Base-by-base conservation (phyloP, 139 green algal genomes). In the Coccomyxa sp. region DNA sequence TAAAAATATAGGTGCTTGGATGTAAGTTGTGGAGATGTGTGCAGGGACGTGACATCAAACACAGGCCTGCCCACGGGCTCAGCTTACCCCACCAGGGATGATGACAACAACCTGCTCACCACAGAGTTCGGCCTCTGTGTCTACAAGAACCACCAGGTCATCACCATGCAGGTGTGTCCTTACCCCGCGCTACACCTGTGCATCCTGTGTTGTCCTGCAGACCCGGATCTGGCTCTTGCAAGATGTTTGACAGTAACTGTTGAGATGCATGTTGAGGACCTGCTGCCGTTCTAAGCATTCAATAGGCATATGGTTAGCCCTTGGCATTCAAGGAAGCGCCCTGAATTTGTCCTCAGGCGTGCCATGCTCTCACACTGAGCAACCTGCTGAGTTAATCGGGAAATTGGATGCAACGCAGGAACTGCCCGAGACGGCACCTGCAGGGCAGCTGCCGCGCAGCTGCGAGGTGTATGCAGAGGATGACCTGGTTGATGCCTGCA, bases 51-150 rank as follows among this genome's bases (percentile, higher is more conserved):
- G 10, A 98, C 96, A 9, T 91, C 93, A 38, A 82, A 93, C 67
- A 87, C 82, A 17, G 95, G 97, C 7, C 77, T 82, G 31, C 95
- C 88, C 81, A 98, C 94, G 27, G 84, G 81, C 27, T 57, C 83
- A 57, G 74, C 79, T 58, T 88, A 85, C 67, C 95, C 95, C 75
- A 96, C 91, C 28, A 89, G 90, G 76, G 95, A 98, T 83, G 89
- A 95, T 17, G 75, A 91, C 0, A 93, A 94, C 76, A 95, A 99
- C 90, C 85, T 96, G 28, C 91, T 99, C 18, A 92, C 89, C 76
- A 98, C 95, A 9, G 95, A 99, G 91, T 99, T 95, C 84, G 97
- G 97, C 31, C 90, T 97, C 60, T 98, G 93, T 91, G 88, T 88
- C n/a, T 99, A 97, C 90, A 87, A 89, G 30, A 94, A 99, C 92